Evolutionary conservation across 345 rosid genomes (phyloP).

Genomic region (Triadica sebifera): DNA sequence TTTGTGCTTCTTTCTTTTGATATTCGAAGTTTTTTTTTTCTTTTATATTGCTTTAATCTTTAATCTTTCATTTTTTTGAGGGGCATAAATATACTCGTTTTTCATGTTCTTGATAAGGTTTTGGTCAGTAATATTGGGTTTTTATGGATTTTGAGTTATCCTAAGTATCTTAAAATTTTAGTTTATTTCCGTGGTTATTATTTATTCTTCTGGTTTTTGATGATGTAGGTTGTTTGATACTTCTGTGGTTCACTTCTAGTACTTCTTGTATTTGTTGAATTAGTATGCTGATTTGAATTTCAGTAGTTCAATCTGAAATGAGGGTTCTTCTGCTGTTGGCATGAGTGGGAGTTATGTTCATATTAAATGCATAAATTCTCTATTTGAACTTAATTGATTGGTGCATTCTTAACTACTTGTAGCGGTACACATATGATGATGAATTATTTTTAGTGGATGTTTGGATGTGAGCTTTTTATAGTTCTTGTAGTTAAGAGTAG

Average conservation of each 20-base stretch:
- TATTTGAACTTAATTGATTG: not conserved
- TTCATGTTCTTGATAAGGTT: not conserved
- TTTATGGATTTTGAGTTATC: not conserved
- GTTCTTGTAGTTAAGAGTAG: constrained; percentile 1
- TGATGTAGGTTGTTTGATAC: not conserved
- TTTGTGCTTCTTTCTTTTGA: constrained; percentile 15
- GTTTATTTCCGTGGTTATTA: not conserved
- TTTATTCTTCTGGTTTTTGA: not conserved
- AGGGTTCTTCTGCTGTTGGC: not conserved
- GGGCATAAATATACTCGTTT: not conserved
- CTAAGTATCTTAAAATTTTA: not conserved
- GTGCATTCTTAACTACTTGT: not conserved
- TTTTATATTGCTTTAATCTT: constrained; percentile 7
- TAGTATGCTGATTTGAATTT: not conserved
- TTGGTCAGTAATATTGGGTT: not conserved
- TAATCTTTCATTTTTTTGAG: not conserved
- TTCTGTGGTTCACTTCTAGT: not conserved
- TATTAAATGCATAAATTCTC: not conserved
- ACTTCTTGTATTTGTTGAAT: not conserved
- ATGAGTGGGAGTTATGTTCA: not conserved
- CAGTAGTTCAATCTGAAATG: not conserved
- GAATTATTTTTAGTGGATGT: not conserved
- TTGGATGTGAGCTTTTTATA: not conserved
- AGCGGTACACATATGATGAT: not conserved
- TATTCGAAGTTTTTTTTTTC: constrained; percentile 10